Base-by-base conservation (phyloP, 2,329 filamentous ascomycete genomes). In the Sporothrix inflata region DNA sequence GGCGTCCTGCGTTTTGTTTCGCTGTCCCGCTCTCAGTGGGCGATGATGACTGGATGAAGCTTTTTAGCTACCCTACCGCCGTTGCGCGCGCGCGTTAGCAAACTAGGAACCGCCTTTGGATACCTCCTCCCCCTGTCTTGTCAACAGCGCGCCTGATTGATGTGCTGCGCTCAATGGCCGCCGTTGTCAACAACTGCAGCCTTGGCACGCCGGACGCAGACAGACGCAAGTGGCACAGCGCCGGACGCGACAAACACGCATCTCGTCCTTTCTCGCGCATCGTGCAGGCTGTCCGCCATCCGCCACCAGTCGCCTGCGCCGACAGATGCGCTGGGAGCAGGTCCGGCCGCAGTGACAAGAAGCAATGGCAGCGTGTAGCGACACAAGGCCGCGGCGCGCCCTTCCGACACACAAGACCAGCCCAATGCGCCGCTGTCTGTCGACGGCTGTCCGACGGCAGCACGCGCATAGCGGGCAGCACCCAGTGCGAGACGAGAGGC, bases 391-490 rank as follows among this genome's bases (percentile, higher is more conserved):
- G 27, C 47, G 27, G 27, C 14, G 27, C 14, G 19, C 66, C 57
- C 67, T 11, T 16, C 53, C 27, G 27, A 14, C 34, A 45, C n/a
- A 65, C 45, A 45, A 60, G 61, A n/a, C 40, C 30, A 47, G 61
- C 27, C 65, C 45, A 69, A 69, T 71, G 69, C 40, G 65, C 65
- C 14, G 47, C 65, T 69, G 11, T 66, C 65, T 70, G 30, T 70
- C 66, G 66, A 70, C 61, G 72, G 40, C 42, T 63, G 47, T 42
- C 69, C 51, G 24, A 61, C 49, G 16, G 45, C 45, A 53, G 40
- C 65, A 24, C 65, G 27, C 27, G 65, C 45, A 67, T 38, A 27
- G 6, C n/a, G 38, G 21, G 60, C 55, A 34, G 19, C 16, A 21
- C 30, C 57, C 57, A 61, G 34, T 30, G 27, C 30, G 34, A 40